A percentile compares a stretch with the other conserved stretches of the same genome.
Evolutionary conservation across 352 stramenopile species (phyloP).

Genomic region (Thalassiosira allenii): DNA sequence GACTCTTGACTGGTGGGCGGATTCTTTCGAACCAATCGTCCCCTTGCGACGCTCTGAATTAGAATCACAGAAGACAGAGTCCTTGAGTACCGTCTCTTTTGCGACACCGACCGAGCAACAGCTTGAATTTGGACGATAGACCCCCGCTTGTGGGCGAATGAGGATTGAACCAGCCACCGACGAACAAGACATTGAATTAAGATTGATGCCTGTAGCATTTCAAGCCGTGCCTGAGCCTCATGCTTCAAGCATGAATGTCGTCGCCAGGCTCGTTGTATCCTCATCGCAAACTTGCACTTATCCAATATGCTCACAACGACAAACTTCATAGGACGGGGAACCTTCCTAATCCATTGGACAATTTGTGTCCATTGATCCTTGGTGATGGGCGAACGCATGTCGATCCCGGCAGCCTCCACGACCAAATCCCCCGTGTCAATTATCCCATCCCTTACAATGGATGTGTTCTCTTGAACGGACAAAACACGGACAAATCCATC

Average conservation of each 20-base stretch:
- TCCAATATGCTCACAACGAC: conserved; percentile 46
- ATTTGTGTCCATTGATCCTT: conserved; percentile 83
- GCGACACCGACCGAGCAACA: not conserved
- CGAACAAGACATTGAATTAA: conserved; percentile 19
- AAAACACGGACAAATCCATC: conserved; percentile 83
- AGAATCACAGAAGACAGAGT: too few species aligned
- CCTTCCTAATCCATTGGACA: conserved; percentile 77
- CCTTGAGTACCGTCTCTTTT: not conserved
- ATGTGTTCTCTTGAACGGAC: conserved; percentile 41
- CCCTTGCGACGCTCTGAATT: too few species aligned
- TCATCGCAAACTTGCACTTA: conserved; percentile 12
- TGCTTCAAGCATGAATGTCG: too few species aligned
- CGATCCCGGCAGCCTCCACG: conserved; percentile 77
- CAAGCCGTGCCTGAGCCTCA: too few species aligned
- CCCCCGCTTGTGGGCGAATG: not conserved
- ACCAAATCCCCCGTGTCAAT: conserved; percentile 81
- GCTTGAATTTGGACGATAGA: not conserved
- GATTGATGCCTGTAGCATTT: not conserved
- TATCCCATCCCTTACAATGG: conserved; percentile 67
- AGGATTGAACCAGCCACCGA: not conserved
- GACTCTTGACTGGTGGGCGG: too few species aligned
- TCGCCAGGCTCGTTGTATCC: conserved; percentile 13
- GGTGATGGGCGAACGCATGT: conserved; percentile 79
- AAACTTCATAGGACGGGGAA: conserved; percentile 76
- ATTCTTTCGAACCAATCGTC: too few species aligned